A percentile compares a stretch with the other conserved stretches of the same genome.
phyloP scores from a whole-genome alignment of 2,329 filamentous ascomycete genomes.

The Scedosporium dehoogii region DNA sequence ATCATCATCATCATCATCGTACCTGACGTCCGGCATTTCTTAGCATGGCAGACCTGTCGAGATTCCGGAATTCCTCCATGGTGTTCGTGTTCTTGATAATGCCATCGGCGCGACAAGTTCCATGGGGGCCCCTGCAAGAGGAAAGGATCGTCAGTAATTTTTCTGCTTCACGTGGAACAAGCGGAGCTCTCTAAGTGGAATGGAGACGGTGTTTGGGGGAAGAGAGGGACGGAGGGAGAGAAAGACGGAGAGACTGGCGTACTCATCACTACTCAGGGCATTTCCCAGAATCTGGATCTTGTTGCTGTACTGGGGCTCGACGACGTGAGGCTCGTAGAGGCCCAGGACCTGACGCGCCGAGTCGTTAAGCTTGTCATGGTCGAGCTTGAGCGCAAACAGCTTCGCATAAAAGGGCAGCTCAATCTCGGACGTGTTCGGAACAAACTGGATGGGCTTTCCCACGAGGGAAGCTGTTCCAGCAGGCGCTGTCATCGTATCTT shows the following conservation, averaged over 20 bases:
- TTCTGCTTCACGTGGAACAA: background rate
- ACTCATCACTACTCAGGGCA: conserved; percentile 77
- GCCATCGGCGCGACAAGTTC: conserved; percentile 75
- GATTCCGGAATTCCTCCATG: conserved; percentile 80
- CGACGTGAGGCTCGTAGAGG: conserved; percentile 75
- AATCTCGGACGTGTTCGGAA: conserved; percentile 86
- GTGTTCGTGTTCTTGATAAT: conserved; percentile 96
- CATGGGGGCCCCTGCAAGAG: conserved; percentile 49
- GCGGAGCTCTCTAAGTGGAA: background rate
- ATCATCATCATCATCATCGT: conserved; percentile 21
- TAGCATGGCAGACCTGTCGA: conserved; percentile 70
- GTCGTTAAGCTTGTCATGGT: conserved; percentile 94
- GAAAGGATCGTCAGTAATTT: background rate
- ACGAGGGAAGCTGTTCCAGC: conserved; percentile 1
- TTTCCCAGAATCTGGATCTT: conserved; percentile 86
- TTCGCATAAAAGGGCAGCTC: conserved; percentile 92
- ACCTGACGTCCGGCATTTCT: conserved; percentile 71
- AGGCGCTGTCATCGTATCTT: background rate
- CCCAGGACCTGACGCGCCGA: conserved; percentile 80
- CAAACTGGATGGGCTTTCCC: conserved; percentile 50
- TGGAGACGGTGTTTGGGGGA: background rate
- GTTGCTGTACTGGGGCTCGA: conserved; percentile 65
- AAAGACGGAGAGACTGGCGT: conserved; percentile 26
- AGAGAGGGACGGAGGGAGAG: conserved; percentile 4
- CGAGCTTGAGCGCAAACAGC: conserved; percentile 87